Evolutionary conservation across 73 alveolate species (phyloP), one percentile per base, ranked within the genome.

Genomic region (Symbiodinium pilosum): DNA sequence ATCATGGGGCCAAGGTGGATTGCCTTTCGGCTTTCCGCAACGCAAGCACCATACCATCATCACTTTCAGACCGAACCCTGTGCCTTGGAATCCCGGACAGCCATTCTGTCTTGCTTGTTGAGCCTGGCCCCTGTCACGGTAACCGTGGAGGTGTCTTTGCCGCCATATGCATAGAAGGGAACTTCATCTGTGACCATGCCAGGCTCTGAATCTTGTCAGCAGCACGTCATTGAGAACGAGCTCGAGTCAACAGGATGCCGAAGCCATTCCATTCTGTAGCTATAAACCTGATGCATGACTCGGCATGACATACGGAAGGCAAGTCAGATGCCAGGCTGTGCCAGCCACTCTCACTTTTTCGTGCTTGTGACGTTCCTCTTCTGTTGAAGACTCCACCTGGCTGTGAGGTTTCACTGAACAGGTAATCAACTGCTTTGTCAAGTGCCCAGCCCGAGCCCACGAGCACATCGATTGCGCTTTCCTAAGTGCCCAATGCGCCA

Each of bases 1-100:
- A 64, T 64, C 81, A n/a, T 64, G 81, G 12, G 81, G 81, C 81
- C 81, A 64, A 64, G 81, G 81, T n/a, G 81, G 81, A 64, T 64
- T 64, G 81, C 81, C 81, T 64, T 28, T 3, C 59, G 14, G 59
- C 59, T 47, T 47, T 47, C n/a, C n/a, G n/a, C n/a, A n/a, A n/a
- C n/a, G n/a, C n/a, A n/a, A n/a, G n/a, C n/a, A n/a, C n/a, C n/a
- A n/a, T n/a, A n/a, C n/a, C n/a, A n/a, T n/a, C n/a, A n/a, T n/a
- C n/a, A n/a, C 59, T 47, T 14, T 47, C 59, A 14, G 59, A 47
- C 59, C 59, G 59, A 47, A 14, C 14, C 59, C 59, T 3, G 41
- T 36, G 36, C 81, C 81, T 64, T 64, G 81, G 38, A 64, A 64
- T 3, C 81, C 81, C 24, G 81, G 81, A 38, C 81, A 64, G 81